Conservation (phyloP, 768 basidiomycete species). For the Tulasnella calospora region DNA sequence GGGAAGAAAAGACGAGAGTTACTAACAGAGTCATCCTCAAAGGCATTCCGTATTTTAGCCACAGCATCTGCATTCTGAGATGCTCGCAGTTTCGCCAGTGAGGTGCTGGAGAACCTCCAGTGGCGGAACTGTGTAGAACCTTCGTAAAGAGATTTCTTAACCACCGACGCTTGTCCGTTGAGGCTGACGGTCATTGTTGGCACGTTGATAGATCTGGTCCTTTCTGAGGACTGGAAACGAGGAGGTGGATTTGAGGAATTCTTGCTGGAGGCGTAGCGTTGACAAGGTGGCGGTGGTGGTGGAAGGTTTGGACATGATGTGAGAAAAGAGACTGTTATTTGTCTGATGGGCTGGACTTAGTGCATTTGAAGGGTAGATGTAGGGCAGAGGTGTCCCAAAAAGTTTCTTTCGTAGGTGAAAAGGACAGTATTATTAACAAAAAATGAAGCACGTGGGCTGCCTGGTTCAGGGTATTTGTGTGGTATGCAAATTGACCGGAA, state of each 20-base stretch:
- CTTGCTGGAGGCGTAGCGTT: background rate
- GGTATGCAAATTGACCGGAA: background rate
- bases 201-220: background rate
- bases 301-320: background rate
- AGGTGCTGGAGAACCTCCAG: slow-evolving; percentile 80
- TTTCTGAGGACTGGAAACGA: background rate
- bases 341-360: background rate
- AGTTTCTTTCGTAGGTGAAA: background rate
- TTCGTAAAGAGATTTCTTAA: slow-evolving; percentile 52
- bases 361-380: background rate
- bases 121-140: slow-evolving; percentile 75
- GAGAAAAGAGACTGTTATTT: background rate
- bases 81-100: slow-evolving; percentile 55
- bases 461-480: background rate
- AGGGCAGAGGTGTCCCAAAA: background rate
- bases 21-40: slow-evolving; percentile 73
- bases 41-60: slow-evolving; percentile 65
- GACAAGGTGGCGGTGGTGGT: background rate
- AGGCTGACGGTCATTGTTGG: background rate
- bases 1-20: background rate
- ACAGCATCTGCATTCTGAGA: slow-evolving; percentile 74
- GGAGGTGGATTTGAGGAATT: background rate
- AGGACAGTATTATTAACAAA: background rate
- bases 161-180: background rate
- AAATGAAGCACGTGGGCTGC: background rate